Evolutionary conservation across 169 alveolate species (phyloP).

Genomic region (Cryptosporidium andersoni): DNA sequence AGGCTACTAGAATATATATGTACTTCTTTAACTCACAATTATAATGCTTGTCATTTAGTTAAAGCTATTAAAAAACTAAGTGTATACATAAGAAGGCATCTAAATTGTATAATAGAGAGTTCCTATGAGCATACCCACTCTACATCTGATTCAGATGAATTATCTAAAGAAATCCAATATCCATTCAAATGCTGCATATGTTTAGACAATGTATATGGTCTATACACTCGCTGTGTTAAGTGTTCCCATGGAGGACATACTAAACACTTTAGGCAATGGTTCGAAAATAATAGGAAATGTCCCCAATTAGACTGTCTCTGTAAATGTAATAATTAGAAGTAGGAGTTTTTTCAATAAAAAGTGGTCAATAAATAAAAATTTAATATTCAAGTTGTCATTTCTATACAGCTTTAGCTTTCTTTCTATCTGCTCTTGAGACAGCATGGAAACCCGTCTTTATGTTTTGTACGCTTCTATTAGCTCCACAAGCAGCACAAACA

Average conservation of each 20-base stretch:
- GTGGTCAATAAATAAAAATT: background rate
- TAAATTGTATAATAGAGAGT: background rate
- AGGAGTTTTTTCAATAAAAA: background rate
- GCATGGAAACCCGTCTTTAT: conserved; percentile 94
- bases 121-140: background rate
- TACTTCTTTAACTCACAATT: background rate
- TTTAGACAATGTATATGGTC: conserved; percentile 34
- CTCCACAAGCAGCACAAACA: conserved; percentile 93
- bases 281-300: background rate
- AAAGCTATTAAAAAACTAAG: conserved; percentile 19
- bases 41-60: conserved; percentile 26
- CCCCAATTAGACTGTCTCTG: conserved; percentile 31
- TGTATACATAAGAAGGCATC: conserved; percentile 1
- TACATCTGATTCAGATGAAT: background rate
- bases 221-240: conserved; percentile 30
- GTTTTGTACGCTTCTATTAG: conserved; percentile 90
- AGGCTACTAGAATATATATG: no score
- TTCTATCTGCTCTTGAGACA: conserved; percentile 89
- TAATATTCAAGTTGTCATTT: background rate
- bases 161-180: background rate
- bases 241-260: conserved; percentile 67
- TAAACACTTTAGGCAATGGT: conserved; percentile 37
- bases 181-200: conserved; percentile 15
- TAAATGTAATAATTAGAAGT: conserved; percentile 5
- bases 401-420: conserved; percentile 84